phyloP scores from a whole-genome alignment of 2,329 filamentous ascomycete species.

The Calonectria montana region DNA sequence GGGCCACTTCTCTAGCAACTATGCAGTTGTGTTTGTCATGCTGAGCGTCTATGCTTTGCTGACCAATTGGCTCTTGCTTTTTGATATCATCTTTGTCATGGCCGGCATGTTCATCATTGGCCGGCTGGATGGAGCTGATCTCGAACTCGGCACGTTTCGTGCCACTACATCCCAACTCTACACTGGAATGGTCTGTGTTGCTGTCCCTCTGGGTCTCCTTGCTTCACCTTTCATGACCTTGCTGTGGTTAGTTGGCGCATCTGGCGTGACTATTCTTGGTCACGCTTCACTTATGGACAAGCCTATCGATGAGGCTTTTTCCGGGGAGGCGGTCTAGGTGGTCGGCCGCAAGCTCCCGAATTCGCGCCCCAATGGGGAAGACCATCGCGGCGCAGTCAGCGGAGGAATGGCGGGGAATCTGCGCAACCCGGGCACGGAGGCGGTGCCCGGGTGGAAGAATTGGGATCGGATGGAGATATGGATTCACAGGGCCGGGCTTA shows the following conservation, averaged over 20 bases:
- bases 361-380: conserved; percentile 97
- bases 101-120: conserved; percentile 92
- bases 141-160: conserved; percentile 84
- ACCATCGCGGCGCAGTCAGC: conserved; percentile 91
- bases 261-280: conserved; percentile 91
- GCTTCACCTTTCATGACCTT: conserved; percentile 86
- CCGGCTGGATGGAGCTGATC: conserved; percentile 87
- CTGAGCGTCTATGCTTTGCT: conserved; percentile 95
- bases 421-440: conserved; percentile 53
- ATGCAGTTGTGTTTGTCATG: conserved; percentile 93
- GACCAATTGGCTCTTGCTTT: conserved; percentile 86
- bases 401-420: conserved; percentile 65
- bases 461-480: conserved; percentile 69
- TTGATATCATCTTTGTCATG: conserved; percentile 90
- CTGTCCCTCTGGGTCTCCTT: conserved; percentile 86
- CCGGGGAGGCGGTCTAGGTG: conserved; percentile 99
- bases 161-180: conserved; percentile 95
- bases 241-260: conserved; percentile 96
- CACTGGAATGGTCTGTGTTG: conserved; percentile 84
- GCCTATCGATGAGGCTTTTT: conserved; percentile 99
- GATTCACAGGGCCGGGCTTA: conserved; percentile 67
- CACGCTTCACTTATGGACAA: conserved; percentile 97
- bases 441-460: conserved; percentile 69
- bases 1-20: conserved; percentile 98
- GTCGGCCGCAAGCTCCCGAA: conserved; percentile 99